These are phyloP conservation scores for Paxillus involutus DNA, from an alignment of 768 basidiomycete species.

Conservation along the genomic window DNA sequence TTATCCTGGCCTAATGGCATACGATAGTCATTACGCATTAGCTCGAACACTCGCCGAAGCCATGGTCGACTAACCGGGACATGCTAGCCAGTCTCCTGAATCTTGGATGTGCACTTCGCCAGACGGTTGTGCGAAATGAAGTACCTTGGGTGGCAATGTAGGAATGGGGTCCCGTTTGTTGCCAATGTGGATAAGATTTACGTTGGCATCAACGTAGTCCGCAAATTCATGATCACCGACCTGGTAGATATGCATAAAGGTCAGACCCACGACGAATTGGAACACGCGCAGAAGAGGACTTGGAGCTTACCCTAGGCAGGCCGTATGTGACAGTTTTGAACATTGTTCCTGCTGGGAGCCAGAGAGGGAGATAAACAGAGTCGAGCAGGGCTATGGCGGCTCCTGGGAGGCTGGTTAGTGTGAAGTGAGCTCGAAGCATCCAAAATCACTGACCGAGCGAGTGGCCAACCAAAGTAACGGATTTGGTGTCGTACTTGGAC, in stretches of 20 bases:
- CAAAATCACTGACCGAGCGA: slow-evolving; percentile 32
- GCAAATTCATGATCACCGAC: slow-evolving; percentile 46
- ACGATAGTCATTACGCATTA: neutral
- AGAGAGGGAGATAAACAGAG: slow-evolving; percentile 37
- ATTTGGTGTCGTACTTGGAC: slow-evolving; percentile 29
- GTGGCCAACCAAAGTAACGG: slow-evolving; percentile 45
- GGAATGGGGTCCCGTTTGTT: slow-evolving; percentile 47
- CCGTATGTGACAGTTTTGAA: slow-evolving; percentile 40
- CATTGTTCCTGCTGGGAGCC: slow-evolving; percentile 33
- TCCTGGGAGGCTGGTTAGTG: neutral
- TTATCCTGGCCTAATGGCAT: slow-evolving; percentile 51
- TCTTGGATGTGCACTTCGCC: slow-evolving; percentile 50
- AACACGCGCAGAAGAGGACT: neutral
- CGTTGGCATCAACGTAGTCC: slow-evolving; percentile 37
- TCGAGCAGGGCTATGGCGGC: slow-evolving; percentile 49
- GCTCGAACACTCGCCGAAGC: neutral
- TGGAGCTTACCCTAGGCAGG: slow-evolving; percentile 34
- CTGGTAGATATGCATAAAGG: slow-evolving; percentile 5
- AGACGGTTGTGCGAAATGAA: slow-evolving; percentile 44
- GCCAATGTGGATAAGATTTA: slow-evolving; percentile 25
- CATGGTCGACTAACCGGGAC: slow-evolving; percentile 38
- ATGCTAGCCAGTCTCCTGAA: slow-evolving; percentile 44
- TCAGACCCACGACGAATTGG: neutral
- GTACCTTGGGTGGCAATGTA: slow-evolving; percentile 37
- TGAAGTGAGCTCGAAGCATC: neutral